These are phyloP conservation scores for Biscogniauxia mediterranea DNA, from an alignment of 2,329 filamentous ascomycete genomes.

Conservation along the genomic window DNA sequence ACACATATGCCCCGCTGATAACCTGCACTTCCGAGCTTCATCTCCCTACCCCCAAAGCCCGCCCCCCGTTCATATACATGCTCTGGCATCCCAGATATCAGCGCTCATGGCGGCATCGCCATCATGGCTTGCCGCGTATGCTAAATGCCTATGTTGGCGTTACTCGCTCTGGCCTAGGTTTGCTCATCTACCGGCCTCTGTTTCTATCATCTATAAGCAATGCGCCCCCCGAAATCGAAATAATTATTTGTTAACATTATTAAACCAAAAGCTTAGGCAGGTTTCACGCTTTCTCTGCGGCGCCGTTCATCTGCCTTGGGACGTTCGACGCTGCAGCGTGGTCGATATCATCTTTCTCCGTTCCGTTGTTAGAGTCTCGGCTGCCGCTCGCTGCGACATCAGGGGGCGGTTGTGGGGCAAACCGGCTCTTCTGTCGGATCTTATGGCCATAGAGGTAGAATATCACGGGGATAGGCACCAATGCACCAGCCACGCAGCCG, in stretches of 20 bases:
- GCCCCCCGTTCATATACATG: not conserved
- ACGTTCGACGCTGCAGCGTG: slow-evolving; percentile 35
- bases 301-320: slow-evolving; percentile 31
- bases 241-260: not conserved
- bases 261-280: not conserved
- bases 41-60: not conserved
- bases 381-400: slow-evolving; percentile 10
- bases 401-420: slow-evolving; percentile 47
- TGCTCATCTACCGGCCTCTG: not conserved
- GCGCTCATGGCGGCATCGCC: not conserved
- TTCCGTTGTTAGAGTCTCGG: slow-evolving; percentile 22
- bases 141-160: not conserved
- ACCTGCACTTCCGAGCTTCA: not conserved
- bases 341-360: slow-evolving; percentile 35
- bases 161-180: too few species aligned
- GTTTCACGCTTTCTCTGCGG: slow-evolving; percentile 20
- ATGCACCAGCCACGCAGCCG: slow-evolving; percentile 55
- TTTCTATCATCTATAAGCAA: not conserved
- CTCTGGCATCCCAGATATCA: not conserved
- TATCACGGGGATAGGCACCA: slow-evolving; percentile 62
- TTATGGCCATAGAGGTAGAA: slow-evolving; percentile 60
- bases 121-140: not conserved
- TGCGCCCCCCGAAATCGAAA: not conserved
- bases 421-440: slow-evolving; percentile 55
- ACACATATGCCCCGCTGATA: not conserved